Evolutionary conservation across 2,329 filamentous ascomycete species (phyloP).

Genomic region (Thielaviopsis euricoi): DNA sequence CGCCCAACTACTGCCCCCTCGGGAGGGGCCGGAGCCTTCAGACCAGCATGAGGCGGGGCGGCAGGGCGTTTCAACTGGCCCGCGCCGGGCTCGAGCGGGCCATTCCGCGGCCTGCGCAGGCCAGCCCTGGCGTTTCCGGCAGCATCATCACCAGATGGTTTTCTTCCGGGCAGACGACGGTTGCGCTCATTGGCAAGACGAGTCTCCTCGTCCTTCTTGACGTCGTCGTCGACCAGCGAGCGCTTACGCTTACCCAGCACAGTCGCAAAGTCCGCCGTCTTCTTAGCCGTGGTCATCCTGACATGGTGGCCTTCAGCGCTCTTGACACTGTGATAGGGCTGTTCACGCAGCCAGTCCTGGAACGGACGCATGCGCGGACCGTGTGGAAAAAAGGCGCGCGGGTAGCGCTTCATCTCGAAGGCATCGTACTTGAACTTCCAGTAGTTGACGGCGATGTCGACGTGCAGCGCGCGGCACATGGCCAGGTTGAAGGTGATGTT

Average conservation of each 20-base stretch:
- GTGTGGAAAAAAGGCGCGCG: neutral
- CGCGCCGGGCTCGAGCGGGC: too few species aligned
- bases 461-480: neutral
- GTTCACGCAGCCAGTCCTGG: neutral
- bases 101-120: too few species aligned
- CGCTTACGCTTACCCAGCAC: neutral
- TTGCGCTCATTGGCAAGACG: neutral
- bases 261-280: neutral
- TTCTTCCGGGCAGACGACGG: neutral
- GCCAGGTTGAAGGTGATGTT: neutral
- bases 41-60: too few species aligned
- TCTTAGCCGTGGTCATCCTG: neutral
- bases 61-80: too few species aligned
- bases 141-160: too few species aligned
- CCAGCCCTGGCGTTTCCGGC: too few species aligned
- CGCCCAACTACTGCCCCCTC: too few species aligned
- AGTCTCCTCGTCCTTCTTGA: neutral
- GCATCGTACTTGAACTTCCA: slow-evolving; percentile 1
- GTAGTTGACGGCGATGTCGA: neutral
- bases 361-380: neutral
- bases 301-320: neutral
- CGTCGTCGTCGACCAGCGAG: neutral
- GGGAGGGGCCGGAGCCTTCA: too few species aligned
- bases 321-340: neutral
- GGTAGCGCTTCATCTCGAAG: neutral